A percentile compares a stretch with the other conserved stretches of the same genome.
Evolutionary conservation across 208 protist species (phyloP).

Genomic region (Acanthamoeba sp.): DNA sequence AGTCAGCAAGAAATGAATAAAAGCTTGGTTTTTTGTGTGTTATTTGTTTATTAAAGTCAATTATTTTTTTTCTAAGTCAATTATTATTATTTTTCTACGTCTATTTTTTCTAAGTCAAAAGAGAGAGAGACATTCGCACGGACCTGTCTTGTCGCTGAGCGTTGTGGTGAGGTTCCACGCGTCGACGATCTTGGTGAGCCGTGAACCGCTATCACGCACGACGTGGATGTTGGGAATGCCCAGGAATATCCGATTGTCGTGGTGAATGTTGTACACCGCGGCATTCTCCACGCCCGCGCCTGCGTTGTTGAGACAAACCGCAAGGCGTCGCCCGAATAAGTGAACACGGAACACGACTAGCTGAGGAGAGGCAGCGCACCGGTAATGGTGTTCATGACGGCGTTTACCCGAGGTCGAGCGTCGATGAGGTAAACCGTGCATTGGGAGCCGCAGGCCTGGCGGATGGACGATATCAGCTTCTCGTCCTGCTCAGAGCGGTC

Average conservation of each 20-base stretch:
- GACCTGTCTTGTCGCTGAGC: neutral
- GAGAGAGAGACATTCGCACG: too few species aligned
- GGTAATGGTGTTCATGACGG: constrained; percentile 24
- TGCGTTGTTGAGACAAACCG: neutral
- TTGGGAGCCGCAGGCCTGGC: neutral
- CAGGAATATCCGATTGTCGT: constrained; percentile 30
- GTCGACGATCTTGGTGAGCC: constrained; percentile 52
- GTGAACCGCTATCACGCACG: constrained; percentile 30
- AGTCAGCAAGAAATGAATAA: neutral
- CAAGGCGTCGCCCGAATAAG: too few species aligned
- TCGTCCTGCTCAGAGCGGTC: constrained; percentile 66
- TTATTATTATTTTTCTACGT: too few species aligned
- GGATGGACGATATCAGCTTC: constrained; percentile 57
- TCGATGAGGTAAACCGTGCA: constrained; percentile 56
- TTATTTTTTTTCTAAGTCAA: too few species aligned
- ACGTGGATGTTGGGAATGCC: constrained; percentile 73
- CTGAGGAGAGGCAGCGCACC: neutral
- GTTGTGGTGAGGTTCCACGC: constrained; percentile 32
- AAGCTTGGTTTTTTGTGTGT: neutral
- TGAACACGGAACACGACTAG: too few species aligned
- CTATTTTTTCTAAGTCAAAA: too few species aligned
- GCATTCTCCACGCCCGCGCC: constrained; percentile 51
- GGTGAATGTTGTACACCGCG: constrained; percentile 49
- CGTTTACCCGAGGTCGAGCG: constrained; percentile 61
- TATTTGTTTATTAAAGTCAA: too few species aligned